Evolutionary conservation across 2,329 filamentous ascomycete species (phyloP).

Genomic region (Dryadomyces sulphureus): DNA sequence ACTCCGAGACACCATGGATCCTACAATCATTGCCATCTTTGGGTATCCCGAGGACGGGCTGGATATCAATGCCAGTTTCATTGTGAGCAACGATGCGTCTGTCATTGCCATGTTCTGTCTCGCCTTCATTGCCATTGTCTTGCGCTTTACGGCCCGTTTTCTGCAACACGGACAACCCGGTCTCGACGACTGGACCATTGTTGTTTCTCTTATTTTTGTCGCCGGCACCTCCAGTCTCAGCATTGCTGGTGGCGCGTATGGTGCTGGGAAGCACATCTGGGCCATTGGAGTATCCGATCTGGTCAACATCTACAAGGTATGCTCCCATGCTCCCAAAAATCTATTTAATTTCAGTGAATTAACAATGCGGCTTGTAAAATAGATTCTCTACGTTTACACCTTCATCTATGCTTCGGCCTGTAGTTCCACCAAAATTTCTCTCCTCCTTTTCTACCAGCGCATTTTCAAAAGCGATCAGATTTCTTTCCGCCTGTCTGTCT

Average conservation of each 20-base stretch:
- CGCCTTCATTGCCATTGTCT: not conserved
- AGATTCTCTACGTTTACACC: slow-evolving; percentile 13
- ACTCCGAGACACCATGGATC: not conserved
- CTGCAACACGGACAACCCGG: not conserved
- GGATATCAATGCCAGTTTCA: not conserved
- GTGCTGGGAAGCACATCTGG: slow-evolving; percentile 5
- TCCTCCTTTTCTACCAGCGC: slow-evolving; percentile 13
- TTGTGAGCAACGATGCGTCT: not conserved
- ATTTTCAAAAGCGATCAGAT: slow-evolving; percentile 8
- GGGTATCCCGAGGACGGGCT: not conserved
- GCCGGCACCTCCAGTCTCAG: not conserved
- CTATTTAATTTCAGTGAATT: too few species aligned
- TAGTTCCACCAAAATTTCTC: slow-evolving; percentile 10
- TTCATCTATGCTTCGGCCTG: slow-evolving; percentile 11
- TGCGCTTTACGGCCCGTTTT: not conserved
- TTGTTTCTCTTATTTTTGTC: not conserved
- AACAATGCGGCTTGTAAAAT: too few species aligned
- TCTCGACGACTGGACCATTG: not conserved
- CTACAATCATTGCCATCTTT: not conserved
- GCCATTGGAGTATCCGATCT: not conserved
- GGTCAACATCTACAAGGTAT: not conserved
- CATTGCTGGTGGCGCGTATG: not conserved
- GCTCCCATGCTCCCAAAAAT: not conserved
- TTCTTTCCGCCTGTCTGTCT: not conserved
- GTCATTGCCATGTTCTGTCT: slow-evolving; percentile 3